Conservation (phyloP, 2,329 filamentous ascomycete species). For the Botrytis sinoallii region DNA sequence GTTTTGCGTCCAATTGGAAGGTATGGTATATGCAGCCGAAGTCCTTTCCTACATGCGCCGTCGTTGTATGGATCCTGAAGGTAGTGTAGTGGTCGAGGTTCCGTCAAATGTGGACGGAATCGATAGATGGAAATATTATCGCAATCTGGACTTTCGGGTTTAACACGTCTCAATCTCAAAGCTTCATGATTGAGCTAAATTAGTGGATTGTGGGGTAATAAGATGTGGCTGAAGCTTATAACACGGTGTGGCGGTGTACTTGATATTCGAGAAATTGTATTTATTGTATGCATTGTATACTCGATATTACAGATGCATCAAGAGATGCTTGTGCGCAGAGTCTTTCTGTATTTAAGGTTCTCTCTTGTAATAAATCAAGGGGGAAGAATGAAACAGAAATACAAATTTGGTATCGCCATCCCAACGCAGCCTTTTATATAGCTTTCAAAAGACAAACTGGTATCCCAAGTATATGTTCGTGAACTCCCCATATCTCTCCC, state of each 20-base stretch:
- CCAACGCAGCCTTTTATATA: neutral
- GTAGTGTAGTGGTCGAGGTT: neutral
- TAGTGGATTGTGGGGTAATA: constrained; percentile 29
- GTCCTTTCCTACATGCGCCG: constrained; percentile 10
- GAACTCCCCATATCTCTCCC: neutral
- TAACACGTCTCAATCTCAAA: constrained; percentile 27
- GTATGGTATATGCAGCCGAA: neutral
- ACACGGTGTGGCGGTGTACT: neutral
- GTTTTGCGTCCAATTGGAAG: neutral
- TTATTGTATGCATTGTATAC: neutral
- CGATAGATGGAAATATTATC: neutral
- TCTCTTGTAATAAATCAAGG: neutral
- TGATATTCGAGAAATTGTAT: neutral
- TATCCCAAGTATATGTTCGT: constrained; percentile 1
- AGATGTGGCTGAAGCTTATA: constrained; percentile 22
- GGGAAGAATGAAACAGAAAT: neutral
- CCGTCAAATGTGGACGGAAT: neutral
- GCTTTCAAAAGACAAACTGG: neutral
- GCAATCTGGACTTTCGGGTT: constrained; percentile 20
- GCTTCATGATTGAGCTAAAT: constrained; percentile 13
- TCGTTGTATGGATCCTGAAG: neutral
- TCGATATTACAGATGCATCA: neutral
- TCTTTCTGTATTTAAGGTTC: neutral
- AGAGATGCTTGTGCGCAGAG: neutral
- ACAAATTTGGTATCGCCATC: neutral